Evolutionary conservation across 768 basidiomycete genomes (phyloP).

Genomic region (Russula emetica): DNA sequence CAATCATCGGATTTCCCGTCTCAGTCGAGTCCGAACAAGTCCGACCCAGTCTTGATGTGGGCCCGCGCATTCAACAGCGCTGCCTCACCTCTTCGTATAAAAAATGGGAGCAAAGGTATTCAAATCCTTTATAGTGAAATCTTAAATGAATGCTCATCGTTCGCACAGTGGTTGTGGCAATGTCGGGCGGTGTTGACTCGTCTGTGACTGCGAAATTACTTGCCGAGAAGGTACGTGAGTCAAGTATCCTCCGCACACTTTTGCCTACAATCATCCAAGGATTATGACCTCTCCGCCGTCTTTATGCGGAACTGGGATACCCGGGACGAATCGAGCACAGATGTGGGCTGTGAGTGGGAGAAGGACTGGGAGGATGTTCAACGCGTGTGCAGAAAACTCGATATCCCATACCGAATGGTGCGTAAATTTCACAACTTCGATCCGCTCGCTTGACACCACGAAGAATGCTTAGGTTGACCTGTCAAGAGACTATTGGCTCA

Average conservation of each 20-base stretch:
- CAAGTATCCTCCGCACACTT: neutral
- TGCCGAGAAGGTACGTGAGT: slow-evolving; percentile 49
- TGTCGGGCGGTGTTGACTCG: slow-evolving; percentile 96
- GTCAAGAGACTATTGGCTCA: slow-evolving; percentile 85
- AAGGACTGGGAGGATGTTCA: slow-evolving; percentile 92
- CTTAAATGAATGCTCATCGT: neutral
- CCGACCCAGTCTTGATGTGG: slow-evolving; percentile 9
- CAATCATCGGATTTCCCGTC: slow-evolving; percentile 10
- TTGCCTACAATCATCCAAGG: slow-evolving; percentile 39
- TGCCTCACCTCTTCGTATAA: slow-evolving; percentile 5
- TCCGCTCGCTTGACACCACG: slow-evolving; percentile 1
- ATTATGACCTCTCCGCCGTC: slow-evolving; percentile 78
- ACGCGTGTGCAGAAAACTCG: slow-evolving; percentile 66
- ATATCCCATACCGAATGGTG: slow-evolving; percentile 73
- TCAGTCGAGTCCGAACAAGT: slow-evolving; percentile 10
- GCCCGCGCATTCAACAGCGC: slow-evolving; percentile 5
- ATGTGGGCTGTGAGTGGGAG: slow-evolving; percentile 92
- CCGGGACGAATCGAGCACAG: slow-evolving; percentile 71
- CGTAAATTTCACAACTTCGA: slow-evolving; percentile 23
- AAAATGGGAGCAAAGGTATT: slow-evolving; percentile 34
- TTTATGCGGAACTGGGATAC: slow-evolving; percentile 98
- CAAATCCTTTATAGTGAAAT: neutral
- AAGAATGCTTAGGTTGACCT: slow-evolving; percentile 63
- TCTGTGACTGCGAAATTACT: slow-evolving; percentile 81
- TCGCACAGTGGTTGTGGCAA: slow-evolving; percentile 73